Conservation (phyloP, 176 grass and related monocot genomes). For the Otatea glauca region DNA sequence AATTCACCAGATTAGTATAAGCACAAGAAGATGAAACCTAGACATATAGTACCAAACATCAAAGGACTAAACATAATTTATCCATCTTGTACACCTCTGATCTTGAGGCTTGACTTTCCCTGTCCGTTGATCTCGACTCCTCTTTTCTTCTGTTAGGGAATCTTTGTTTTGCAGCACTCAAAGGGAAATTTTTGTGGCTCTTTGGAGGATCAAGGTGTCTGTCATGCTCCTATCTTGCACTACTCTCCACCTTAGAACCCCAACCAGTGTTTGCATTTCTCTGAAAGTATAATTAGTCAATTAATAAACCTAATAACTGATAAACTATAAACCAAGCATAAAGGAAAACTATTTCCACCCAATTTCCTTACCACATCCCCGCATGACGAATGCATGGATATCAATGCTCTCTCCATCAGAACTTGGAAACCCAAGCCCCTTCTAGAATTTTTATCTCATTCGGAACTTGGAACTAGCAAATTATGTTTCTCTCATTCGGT, state of each 20-base stretch:
- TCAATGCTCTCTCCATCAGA: constrained; percentile 92
- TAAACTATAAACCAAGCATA: not conserved
- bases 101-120: constrained; percentile 51
- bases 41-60: not conserved
- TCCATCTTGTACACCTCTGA: constrained; percentile 22
- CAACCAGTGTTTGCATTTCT: constrained; percentile 65
- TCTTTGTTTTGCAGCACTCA: not conserved
- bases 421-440: too few species aligned
- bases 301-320: not conserved
- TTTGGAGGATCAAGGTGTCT: constrained; percentile 53
- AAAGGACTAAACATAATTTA: not conserved
- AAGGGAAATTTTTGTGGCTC: constrained; percentile 33
- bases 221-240: constrained; percentile 60
- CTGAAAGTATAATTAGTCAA: constrained; percentile 37
- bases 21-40: not conserved
- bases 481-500: constrained; percentile 8
- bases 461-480: constrained; percentile 21
- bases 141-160: constrained; percentile 26
- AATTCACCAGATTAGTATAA: not conserved
- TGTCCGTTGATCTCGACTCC: constrained; percentile 30
- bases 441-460: too few species aligned
- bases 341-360: constrained; percentile 9
- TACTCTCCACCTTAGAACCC: constrained; percentile 63
- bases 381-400: constrained; percentile 98
- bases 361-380: constrained; percentile 74